These are phyloP conservation scores for Anisodus acutangulus DNA, from an alignment of 257 asterid genomes.

Conservation along the genomic window DNA sequence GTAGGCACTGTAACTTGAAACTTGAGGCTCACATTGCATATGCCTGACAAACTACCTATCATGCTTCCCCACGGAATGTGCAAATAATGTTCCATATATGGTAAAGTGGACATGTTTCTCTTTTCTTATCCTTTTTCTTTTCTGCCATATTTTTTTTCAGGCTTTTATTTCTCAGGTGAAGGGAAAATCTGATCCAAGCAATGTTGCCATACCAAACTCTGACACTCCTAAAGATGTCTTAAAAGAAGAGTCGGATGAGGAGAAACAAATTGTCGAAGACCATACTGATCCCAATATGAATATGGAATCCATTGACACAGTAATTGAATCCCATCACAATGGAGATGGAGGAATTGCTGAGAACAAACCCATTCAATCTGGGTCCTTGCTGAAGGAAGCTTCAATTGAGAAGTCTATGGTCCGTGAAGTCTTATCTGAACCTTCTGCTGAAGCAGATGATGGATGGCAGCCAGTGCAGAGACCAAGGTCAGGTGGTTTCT, in stretches of 20 bases:
- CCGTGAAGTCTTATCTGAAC: constrained; percentile 55
- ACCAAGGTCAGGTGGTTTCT: constrained; percentile 77
- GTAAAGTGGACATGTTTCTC: neutral
- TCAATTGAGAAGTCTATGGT: constrained; percentile 39
- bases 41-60: neutral
- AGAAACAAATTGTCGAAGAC: constrained; percentile 49
- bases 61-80: constrained; percentile 7
- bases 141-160: constrained; percentile 26
- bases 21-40: constrained; percentile 16
- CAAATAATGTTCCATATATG: constrained; percentile 14
- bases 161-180: constrained; percentile 59
- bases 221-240: constrained; percentile 50
- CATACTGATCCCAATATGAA: constrained; percentile 44
- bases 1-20: neutral
- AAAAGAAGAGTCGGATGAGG: constrained; percentile 55
- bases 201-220: constrained; percentile 51
- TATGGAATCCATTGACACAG: constrained; percentile 39
- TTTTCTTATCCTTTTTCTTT: constrained; percentile 24
- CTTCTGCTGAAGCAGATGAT: constrained; percentile 82
- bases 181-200: constrained; percentile 65
- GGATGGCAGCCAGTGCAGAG: constrained; percentile 98
- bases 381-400: constrained; percentile 49
- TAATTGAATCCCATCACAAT: constrained; percentile 51
- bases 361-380: constrained; percentile 45
- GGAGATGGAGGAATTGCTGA: constrained; percentile 42